These are phyloP conservation scores for Fallopia convolvulus DNA, from an alignment of 148 eudicot species.

Conservation along the genomic window DNA sequence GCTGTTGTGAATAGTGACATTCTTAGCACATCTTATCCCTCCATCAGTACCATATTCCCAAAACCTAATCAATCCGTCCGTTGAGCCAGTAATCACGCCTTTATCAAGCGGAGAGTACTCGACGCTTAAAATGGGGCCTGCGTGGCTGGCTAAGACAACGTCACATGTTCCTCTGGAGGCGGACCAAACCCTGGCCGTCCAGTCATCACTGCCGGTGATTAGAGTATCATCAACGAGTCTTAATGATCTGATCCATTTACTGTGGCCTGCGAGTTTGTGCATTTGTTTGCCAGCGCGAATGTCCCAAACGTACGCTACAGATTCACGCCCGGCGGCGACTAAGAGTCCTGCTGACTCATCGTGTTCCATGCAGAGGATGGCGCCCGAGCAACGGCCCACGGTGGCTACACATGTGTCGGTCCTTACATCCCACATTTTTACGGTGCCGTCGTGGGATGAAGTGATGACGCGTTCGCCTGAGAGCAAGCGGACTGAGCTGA, in stretches of 20 bases:
- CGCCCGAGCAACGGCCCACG: constrained; percentile 84
- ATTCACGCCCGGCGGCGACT: constrained; percentile 87
- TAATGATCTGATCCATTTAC: constrained; percentile 87
- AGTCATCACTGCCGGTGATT: constrained; percentile 91
- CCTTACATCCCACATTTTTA: constrained; percentile 99
- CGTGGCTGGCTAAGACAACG: constrained; percentile 89
- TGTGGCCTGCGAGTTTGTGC: constrained; percentile 88
- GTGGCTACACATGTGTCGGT: constrained; percentile 92
- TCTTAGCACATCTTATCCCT: constrained; percentile 72
- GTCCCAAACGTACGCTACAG: constrained; percentile 84
- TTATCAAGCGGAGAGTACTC: constrained; percentile 75
- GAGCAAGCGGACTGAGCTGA: constrained; percentile 78
- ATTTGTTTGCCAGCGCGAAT: constrained; percentile 88
- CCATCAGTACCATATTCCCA: constrained; percentile 89
- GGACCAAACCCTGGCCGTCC: constrained; percentile 98
- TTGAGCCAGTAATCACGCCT: constrained; percentile 90
- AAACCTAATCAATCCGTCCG: constrained; percentile 79
- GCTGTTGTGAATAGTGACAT: constrained; percentile 67
- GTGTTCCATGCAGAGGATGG: constrained; percentile 87
- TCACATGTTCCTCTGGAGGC: constrained; percentile 92
- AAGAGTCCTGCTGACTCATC: constrained; percentile 81
- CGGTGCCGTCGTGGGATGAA: constrained; percentile 83
- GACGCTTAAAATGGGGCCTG: constrained; percentile 70
- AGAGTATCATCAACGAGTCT: constrained; percentile 91
- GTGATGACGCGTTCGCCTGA: constrained; percentile 96